Evolutionary conservation across 2,329 filamentous ascomycete species (phyloP).

Genomic region (Fusarium chuoi): DNA sequence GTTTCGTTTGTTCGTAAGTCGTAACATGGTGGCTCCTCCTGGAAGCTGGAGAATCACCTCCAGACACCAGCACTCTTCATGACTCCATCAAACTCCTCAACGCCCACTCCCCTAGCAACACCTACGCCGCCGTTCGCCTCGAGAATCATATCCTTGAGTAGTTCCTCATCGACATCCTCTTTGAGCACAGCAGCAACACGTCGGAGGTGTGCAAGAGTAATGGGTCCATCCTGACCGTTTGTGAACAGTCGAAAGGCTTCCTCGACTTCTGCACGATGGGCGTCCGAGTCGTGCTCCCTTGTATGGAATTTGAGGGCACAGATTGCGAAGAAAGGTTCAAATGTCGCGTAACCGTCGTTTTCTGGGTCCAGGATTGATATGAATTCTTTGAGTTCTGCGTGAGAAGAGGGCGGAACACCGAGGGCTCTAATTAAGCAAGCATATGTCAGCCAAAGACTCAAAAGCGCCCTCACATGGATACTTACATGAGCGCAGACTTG

Average conservation of each 20-base stretch:
- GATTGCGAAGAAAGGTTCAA: conserved; percentile 85
- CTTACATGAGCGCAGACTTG: conserved; percentile 77
- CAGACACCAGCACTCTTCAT: conserved; percentile 88
- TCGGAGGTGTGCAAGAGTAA: conserved; percentile 82
- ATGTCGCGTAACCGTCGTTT: conserved; percentile 79
- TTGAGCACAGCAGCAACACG: conserved; percentile 83
- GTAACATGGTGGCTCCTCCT: not conserved
- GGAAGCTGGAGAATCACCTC: conserved; percentile 60
- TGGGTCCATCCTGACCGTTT: conserved; percentile 63
- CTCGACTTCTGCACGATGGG: conserved; percentile 74
- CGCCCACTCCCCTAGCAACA: conserved; percentile 74
- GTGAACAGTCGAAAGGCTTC: conserved; percentile 87
- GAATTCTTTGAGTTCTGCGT: conserved; percentile 79
- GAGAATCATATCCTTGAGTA: conserved; percentile 92
- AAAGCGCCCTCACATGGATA: conserved; percentile 10
- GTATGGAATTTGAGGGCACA: conserved; percentile 86
- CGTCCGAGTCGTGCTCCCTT: conserved; percentile 62
- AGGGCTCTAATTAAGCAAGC: conserved; percentile 70
- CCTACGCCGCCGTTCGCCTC: conserved; percentile 89
- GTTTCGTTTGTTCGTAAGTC: conserved; percentile 34
- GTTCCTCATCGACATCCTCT: conserved; percentile 83
- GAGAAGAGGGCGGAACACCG: conserved; percentile 73
- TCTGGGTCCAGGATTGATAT: conserved; percentile 85
- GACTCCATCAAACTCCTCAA: conserved; percentile 86
- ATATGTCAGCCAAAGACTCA: not conserved